Evolutionary conservation across 2,329 filamentous ascomycete species (phyloP).

Genomic region (Scedosporium minutisporum): DNA sequence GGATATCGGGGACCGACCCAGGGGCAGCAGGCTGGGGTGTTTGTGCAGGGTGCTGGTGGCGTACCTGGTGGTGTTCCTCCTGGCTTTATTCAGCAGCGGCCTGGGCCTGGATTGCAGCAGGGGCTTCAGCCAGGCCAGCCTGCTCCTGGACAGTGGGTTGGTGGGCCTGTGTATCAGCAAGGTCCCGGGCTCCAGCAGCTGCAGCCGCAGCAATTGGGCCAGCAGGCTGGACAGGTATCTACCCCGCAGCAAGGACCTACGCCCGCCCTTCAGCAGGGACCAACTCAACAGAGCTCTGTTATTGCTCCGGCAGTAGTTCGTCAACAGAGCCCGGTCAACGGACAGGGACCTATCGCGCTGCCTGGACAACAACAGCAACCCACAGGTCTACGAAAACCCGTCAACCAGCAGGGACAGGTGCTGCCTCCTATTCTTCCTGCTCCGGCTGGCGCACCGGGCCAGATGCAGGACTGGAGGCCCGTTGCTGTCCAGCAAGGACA

Average conservation of each 20-base stretch:
- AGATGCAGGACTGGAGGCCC: slow-evolving; percentile 3
- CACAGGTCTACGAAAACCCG: not conserved
- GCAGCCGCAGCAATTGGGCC: not conserved
- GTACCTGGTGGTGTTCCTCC: not conserved
- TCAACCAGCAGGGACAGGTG: not conserved
- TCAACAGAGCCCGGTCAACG: not conserved
- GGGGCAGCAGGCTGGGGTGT: not conserved
- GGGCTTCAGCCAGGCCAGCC: not conserved
- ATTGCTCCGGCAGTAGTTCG: not conserved
- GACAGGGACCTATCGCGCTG: not conserved
- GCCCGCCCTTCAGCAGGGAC: not conserved
- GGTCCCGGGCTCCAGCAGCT: not conserved
- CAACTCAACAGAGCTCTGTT: not conserved
- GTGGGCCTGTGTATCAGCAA: not conserved
- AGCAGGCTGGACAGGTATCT: not conserved
- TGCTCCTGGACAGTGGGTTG: not conserved
- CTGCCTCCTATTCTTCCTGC: not conserved
- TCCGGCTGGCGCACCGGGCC: not conserved
- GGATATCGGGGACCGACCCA: not conserved
- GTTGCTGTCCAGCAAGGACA: slow-evolving; percentile 2
- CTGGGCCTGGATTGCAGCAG: not conserved
- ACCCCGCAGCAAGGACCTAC: not conserved
- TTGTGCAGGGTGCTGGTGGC: not conserved
- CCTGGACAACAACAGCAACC: not conserved
- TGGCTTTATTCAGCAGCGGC: not conserved